Percentiles rank a stretch among this genome's conserved stretches.
Evolutionary conservation across 129 eudicot genomes (phyloP).

Genomic region (Flaveria linearis): DNA sequence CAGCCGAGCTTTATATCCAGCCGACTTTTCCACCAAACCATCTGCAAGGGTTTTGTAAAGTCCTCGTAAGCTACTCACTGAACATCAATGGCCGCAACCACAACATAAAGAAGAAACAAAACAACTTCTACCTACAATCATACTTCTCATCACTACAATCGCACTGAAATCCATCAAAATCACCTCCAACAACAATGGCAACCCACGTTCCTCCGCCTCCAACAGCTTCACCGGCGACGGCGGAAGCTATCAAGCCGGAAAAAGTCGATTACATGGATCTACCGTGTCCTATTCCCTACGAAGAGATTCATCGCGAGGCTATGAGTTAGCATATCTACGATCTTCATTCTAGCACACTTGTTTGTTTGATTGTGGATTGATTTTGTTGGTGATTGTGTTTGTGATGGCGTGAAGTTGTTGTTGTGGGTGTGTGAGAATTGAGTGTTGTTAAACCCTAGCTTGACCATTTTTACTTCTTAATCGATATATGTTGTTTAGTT

Average conservation of each 20-base stretch:
- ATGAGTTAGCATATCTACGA: slow-evolving; percentile 48
- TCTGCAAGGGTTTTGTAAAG: slow-evolving; percentile 31
- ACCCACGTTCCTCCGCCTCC: slow-evolving; percentile 42
- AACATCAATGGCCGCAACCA: slow-evolving; percentile 30
- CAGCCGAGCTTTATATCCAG: background rate
- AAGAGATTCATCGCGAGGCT: slow-evolving; percentile 91
- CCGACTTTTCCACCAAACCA: slow-evolving; percentile 1
- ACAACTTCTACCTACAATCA: background rate
- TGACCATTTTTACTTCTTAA: background rate
- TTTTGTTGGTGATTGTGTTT: slow-evolving; percentile 5
- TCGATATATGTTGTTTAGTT: too few species aligned
- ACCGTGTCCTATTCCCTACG: slow-evolving; percentile 89
- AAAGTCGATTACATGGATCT: slow-evolving; percentile 69
- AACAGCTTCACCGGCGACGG: slow-evolving; percentile 34
- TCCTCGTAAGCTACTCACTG: slow-evolving; percentile 7
- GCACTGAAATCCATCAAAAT: slow-evolving; percentile 11
- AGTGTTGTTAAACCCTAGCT: slow-evolving; percentile 31
- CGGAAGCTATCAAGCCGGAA: slow-evolving; percentile 42
- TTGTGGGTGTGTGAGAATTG: slow-evolving; percentile 4
- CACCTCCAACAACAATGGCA: slow-evolving; percentile 50
- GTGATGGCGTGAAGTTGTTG: background rate
- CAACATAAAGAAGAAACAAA: background rate
- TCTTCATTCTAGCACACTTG: background rate
- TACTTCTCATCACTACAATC: background rate
- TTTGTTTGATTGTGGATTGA: slow-evolving; percentile 3